Percentiles rank a stretch among this genome's conserved stretches.
Evolutionary conservation across 371 early-diverging fungal genomes (phyloP).

Genomic region (Mucor racemosus): DNA sequence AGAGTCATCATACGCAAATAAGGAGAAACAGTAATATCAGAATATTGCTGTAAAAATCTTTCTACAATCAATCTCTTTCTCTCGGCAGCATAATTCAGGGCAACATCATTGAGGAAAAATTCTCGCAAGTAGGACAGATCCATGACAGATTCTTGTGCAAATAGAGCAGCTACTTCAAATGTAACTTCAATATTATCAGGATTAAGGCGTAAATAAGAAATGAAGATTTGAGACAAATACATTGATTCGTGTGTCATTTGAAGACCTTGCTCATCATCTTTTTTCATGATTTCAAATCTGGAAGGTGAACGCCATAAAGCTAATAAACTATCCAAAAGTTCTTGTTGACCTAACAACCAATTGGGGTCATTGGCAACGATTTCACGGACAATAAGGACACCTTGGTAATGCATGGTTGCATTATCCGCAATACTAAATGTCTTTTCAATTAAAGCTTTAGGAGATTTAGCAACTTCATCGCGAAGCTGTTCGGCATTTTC

Average conservation of each 20-base stretch:
- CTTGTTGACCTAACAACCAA: constrained; percentile 59
- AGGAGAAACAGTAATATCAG: constrained; percentile 48
- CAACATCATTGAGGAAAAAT: constrained; percentile 75
- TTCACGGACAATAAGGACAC: constrained; percentile 68
- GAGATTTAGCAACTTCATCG: constrained; percentile 67
- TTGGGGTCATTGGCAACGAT: constrained; percentile 59
- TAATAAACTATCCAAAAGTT: constrained; percentile 61
- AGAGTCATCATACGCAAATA: constrained; percentile 70
- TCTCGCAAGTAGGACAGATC: constrained; percentile 65
- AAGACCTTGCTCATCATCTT: constrained; percentile 58
- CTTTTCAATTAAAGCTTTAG: constrained; percentile 59
- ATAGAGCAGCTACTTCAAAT: constrained; percentile 76
- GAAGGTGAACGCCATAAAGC: constrained; percentile 63
- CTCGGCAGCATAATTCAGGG: constrained; percentile 55
- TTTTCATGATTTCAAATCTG: constrained; percentile 53
- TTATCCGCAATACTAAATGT: constrained; percentile 49
- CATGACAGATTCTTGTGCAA: constrained; percentile 71
- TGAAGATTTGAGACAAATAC: constrained; percentile 53
- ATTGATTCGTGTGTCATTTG: constrained; percentile 59
- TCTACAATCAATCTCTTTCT: constrained; percentile 72
- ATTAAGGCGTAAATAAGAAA: constrained; percentile 62
- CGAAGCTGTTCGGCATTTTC: constrained; percentile 74
- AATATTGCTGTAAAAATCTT: constrained; percentile 69
- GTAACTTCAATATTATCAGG: constrained; percentile 71
- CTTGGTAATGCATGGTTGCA: constrained; percentile 55